Base-by-base conservation (phyloP, 2,329 filamentous ascomycete genomes). In the Colletotrichum cuscutae region DNA sequence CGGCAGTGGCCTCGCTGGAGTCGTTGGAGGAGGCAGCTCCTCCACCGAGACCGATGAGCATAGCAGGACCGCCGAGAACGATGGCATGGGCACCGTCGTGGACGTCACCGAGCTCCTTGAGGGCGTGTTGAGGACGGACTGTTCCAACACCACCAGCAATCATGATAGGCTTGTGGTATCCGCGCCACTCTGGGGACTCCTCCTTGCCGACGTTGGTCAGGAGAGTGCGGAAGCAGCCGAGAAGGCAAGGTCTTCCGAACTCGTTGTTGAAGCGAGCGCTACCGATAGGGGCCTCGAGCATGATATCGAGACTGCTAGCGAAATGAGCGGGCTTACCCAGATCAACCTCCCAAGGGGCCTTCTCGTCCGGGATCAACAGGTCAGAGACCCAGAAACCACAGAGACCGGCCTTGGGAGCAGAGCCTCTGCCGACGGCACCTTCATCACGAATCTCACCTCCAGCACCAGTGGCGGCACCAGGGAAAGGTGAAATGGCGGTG, bases 161-260 rank as follows among this genome's bases (percentile, higher is more conserved):
- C 94, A 98, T 97, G 82, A 98, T 98, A 11, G 97, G 97, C 86
- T 99, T 99, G 84, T 98, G 97, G 81, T 97, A 99, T 28, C 97
- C 97, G 77, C 96, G 90, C 79, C 94, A 89, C 76, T 97, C 95
- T 24, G 87, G 88, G 22, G 79, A 77, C 4, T 81, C 81, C 61
- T 87, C 85, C 49, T 84, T 82, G 53, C 89, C 89, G 68, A 93
- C 88, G 70, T 91, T 88, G 56, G 92, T 93, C 35, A 97, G 90
- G 49, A 99, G 88, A 1, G 97, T 99, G 73, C 96, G 89, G 87
- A 99, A 99, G 80, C 95, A 96, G 26, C 97, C 97, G 3, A 93
- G 90, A 13, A 97, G 92, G 79, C 93, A 95, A 46, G 97, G 96
- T 49, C 97, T 90, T 30, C 97, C 97, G 78, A 98, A 99, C 80